Percentiles rank a stretch among this genome's conserved stretches.
Conservation (phyloP, 176 grass and related monocot species). For the Otatea glauca region DNA sequence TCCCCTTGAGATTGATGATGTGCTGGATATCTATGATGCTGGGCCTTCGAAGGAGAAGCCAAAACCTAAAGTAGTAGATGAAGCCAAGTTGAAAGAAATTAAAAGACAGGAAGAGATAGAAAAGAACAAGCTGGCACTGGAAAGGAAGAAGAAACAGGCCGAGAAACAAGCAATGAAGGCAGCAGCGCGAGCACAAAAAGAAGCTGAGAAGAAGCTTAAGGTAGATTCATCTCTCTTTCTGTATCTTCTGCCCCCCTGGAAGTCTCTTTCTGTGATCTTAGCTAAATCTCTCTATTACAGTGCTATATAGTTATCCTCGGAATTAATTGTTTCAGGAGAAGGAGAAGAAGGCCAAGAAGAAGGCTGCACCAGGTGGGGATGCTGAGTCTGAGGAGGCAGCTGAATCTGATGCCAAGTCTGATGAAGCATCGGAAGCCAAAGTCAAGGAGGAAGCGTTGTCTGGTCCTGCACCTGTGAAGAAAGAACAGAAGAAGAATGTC, state of each 20-base stretch:
- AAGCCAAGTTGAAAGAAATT: conserved; percentile 73
- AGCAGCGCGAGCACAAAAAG: conserved; percentile 71
- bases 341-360: conserved; percentile 87
- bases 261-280: background rate
- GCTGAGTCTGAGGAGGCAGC: conserved; percentile 45
- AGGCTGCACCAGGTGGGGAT: background rate
- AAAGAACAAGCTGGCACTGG: conserved; percentile 76
- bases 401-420: conserved; percentile 64
- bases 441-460: conserved; percentile 31
- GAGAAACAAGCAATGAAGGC: conserved; percentile 84
- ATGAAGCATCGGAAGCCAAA: conserved; percentile 60
- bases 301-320: background rate
- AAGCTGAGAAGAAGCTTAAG: conserved; percentile 76
- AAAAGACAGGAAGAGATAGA: conserved; percentile 90
- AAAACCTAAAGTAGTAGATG: conserved; percentile 62
- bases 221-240: conserved; percentile 31
- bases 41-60: conserved; percentile 57
- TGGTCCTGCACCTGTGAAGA: conserved; percentile 43
- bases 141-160: conserved; percentile 83
- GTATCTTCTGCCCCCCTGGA: no score
- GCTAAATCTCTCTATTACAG: background rate
- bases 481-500: conserved; percentile 57
- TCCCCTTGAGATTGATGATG: conserved; percentile 22
- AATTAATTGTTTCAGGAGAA: conserved; percentile 53
- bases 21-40: conserved; percentile 40